Evolutionary conservation across 352 stramenopile genomes (phyloP), one percentile per base, ranked within the genome.

Genomic region (Globisporangium okanoganense): DNA sequence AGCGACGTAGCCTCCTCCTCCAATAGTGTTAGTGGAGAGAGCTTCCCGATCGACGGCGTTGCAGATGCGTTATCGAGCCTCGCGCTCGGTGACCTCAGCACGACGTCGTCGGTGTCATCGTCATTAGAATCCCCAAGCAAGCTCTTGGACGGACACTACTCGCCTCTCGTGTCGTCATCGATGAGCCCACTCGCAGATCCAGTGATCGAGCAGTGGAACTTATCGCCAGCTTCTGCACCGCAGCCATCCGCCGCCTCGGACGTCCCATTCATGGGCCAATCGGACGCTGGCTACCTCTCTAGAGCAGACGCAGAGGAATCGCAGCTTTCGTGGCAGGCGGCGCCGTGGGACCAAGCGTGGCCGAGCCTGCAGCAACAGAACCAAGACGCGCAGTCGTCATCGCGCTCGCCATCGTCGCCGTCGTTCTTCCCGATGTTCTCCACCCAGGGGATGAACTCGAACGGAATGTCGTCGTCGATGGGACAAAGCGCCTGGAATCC

Each of bases 171-270:
- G 10, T 75, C 78, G 13, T 73, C 78, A n/a, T 64, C 66, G 22
- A 69, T 85, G 33, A 78, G 72, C 48, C 72, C 76, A 52, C 67
- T 90, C 31, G 69, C 71, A 44, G 81, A 90, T 36, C 79, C 78
- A 8, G 76, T 87, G 56, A 90, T 91, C 43, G 83, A 93, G 62
- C 82, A 90, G 48, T 93, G 83, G 83, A 90, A 87, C 41, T 43
- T 93, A 25, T 91, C 83, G 47, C 79, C 80, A 53, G 79, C 73
- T 14, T 66, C 69, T 24, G 66, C 74, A 12, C 74, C 81, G 5
- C 79, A 82, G 27, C 55, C 62, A 41, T 64, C 71, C 12, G 67
- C 10, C 5, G 22, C 64, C 1, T 64, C 69, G 8, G 71, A 87
- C 18, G 56, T 77, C n/a, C 73, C 82, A 31, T 70, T 77, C 40